Conservation (phyloP, 2,329 filamentous ascomycete genomes). For the Alternaria novae-zelandiae region DNA sequence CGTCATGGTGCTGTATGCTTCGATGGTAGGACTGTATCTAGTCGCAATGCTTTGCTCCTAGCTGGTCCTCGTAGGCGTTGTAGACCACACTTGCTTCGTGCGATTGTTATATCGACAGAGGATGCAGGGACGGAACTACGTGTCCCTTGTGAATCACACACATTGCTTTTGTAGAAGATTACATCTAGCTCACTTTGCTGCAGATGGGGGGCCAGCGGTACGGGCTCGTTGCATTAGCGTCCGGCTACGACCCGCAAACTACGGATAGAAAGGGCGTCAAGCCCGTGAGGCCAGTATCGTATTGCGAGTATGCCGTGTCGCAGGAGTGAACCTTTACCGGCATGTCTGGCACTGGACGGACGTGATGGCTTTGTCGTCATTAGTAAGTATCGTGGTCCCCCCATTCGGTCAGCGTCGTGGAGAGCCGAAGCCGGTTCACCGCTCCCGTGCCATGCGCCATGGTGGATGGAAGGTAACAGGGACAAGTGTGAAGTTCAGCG, state of each 20-base stretch:
- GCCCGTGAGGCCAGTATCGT: not conserved
- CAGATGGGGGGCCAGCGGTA: not conserved
- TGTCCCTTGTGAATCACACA: not conserved
- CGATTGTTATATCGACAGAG: not conserved
- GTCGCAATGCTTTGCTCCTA: not conserved
- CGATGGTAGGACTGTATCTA: not conserved
- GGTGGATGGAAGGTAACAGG: not conserved
- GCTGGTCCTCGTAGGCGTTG: not conserved
- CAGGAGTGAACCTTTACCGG: not conserved
- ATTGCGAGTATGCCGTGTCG: not conserved
- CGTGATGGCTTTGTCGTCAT: not conserved
- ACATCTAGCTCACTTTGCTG: not conserved
- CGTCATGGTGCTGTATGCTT: constrained; percentile 24
- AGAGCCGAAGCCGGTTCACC: constrained; percentile 12
- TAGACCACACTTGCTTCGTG: not conserved
- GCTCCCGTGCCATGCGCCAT: not conserved
- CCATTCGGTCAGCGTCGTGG: constrained; percentile 4
- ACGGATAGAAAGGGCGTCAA: not conserved
- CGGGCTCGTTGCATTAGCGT: not conserved
- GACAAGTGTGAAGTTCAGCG: not conserved
- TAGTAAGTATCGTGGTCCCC: not conserved
- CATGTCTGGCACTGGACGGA: not conserved
- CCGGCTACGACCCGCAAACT: not conserved
- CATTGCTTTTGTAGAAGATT: not conserved
- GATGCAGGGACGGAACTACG: not conserved